A percentile compares a stretch with the other conserved stretches of the same genome.
phyloP scores from a whole-genome alignment of 768 basidiomycete genomes.

The Phylloporus rhodoxanthus region DNA sequence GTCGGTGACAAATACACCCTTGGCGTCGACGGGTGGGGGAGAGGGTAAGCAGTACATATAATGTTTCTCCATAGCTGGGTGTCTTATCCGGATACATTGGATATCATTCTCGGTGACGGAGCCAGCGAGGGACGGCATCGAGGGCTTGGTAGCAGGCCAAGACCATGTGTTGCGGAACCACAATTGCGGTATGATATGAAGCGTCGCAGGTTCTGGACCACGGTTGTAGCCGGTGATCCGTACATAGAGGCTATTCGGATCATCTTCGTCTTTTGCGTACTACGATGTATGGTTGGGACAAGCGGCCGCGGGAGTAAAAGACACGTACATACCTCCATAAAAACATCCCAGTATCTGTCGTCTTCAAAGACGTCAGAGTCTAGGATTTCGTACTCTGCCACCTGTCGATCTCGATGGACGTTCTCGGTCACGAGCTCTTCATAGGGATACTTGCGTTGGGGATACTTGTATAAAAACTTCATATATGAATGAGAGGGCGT shows the following conservation, averaged over 20 bases:
- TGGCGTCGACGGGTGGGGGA: constrained; percentile 80
- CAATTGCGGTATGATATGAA: constrained; percentile 92
- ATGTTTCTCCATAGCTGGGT: constrained; percentile 68
- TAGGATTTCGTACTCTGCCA: constrained; percentile 87
- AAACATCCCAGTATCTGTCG: constrained; percentile 97
- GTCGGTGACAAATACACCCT: constrained; percentile 57
- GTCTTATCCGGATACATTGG: constrained; percentile 63
- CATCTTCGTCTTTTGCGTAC: constrained; percentile 97
- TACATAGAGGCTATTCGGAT: constrained; percentile 81
- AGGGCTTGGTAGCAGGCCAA: constrained; percentile 69
- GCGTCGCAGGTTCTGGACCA: constrained; percentile 87
- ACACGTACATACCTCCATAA: constrained; percentile 76
- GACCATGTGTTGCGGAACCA: constrained; percentile 99
- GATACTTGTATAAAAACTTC: constrained; percentile 99
- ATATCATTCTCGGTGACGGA: constrained; percentile 45
- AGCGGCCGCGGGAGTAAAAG: not conserved
- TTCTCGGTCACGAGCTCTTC: constrained; percentile 89
- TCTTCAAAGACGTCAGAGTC: constrained; percentile 90
- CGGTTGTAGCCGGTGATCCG: constrained; percentile 97
- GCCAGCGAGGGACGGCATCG: constrained; percentile 55
- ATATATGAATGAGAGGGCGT: constrained; percentile 99
- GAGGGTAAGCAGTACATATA: constrained; percentile 87
- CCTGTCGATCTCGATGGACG: constrained; percentile 73
- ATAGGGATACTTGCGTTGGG: constrained; percentile 88
- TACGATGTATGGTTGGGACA: constrained; percentile 27